phyloP scores from a whole-genome alignment of 164 flowering plant species.

The Euptelea pleiosperma region DNA sequence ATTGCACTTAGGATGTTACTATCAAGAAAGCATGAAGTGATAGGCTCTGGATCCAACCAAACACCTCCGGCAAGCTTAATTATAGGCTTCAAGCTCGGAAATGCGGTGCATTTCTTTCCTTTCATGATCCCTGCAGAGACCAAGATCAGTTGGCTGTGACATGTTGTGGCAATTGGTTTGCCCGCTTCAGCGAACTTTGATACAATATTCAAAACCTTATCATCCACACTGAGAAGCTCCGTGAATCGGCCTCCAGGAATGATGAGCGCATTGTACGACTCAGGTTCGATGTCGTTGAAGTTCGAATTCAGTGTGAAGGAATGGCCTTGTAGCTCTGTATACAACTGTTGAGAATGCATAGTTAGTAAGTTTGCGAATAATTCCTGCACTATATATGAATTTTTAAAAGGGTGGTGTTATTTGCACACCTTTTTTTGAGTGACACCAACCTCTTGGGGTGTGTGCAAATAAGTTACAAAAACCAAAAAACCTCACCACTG shows the following conservation, averaged over 20 bases:
- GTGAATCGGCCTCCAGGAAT: conserved; percentile 38
- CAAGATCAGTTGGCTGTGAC: conserved; percentile 33
- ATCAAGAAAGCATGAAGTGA: conserved; percentile 21
- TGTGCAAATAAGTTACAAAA: too few relatives aligned
- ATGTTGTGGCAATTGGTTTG: conserved; percentile 28
- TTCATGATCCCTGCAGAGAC: conserved; percentile 27
- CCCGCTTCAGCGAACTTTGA: conserved; percentile 16
- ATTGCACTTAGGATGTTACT: conserved; percentile 29
- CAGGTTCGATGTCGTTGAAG: conserved; percentile 14
- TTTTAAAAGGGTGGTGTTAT: too few relatives aligned
- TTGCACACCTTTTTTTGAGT: too few relatives aligned
- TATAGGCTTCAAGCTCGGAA: conserved; percentile 31
- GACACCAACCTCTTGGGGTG: too few relatives aligned
- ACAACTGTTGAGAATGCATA: conserved; percentile 26
- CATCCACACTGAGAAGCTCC: conserved; percentile 24
- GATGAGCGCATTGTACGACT: conserved; percentile 27
- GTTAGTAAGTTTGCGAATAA: too few relatives aligned
- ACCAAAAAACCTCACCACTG: too few relatives aligned
- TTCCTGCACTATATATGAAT: too few relatives aligned
- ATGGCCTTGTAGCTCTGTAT: conserved; percentile 35
- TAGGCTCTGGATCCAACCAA: conserved; percentile 32
- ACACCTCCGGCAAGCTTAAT: conserved; percentile 28
- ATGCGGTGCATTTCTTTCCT: conserved; percentile 30
- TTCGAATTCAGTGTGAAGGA: conserved; percentile 21
- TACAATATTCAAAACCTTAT: conserved; percentile 20